Evolutionary conservation across 176 grass and related monocot genomes (phyloP), one percentile per base, ranked within the genome.

Genomic region (Phoenix roebelenii): DNA sequence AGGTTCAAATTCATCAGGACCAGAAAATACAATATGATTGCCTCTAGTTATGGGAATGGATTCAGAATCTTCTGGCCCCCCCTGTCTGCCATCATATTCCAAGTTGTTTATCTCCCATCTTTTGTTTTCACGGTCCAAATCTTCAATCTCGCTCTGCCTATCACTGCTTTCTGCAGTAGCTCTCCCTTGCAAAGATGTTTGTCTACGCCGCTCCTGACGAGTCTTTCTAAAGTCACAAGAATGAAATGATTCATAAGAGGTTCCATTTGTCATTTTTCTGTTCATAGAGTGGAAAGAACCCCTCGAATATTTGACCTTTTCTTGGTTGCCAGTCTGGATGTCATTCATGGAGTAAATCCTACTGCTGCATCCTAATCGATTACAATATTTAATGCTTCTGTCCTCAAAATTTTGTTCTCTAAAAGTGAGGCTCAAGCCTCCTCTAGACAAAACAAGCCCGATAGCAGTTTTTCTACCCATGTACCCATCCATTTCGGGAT

Each of bases 391-490:
- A 3, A 63, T 69, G 1, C 71, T 15, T 63, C 76, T 87, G 49
- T 49, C 65, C 28, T 71, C 70, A 10, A 66, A 67, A 6, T 78
- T 75, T 26, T 90, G 79, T 66, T 97, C 92, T 69, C 92, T 66
- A 66, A 79, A 88, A 70, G 90, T 69, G 25, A 85, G 81, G 67
- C 85, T 88, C 15, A 78, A 97, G n/a, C 92, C 92, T 2, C 86
- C 87, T 64, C 77, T 90, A 57, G 87, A 88, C 63, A 85, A 77
- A 71, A 91, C 79, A 26, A 97, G 81, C 50, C 92, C 87, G 15
- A 75, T 74, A 0, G 85, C 92, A 0, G 92, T 97, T 48, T 84
- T 83, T 57, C 92, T 82, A 22, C 87, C 92, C 92, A 80, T 88
- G 50, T 79, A 68, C 23, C 85, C 87, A 14, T 89, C 78, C 85